These are phyloP conservation scores for Byssoonygena ceratinophila DNA, from an alignment of 2,329 filamentous ascomycete genomes.

Conservation along the genomic window DNA sequence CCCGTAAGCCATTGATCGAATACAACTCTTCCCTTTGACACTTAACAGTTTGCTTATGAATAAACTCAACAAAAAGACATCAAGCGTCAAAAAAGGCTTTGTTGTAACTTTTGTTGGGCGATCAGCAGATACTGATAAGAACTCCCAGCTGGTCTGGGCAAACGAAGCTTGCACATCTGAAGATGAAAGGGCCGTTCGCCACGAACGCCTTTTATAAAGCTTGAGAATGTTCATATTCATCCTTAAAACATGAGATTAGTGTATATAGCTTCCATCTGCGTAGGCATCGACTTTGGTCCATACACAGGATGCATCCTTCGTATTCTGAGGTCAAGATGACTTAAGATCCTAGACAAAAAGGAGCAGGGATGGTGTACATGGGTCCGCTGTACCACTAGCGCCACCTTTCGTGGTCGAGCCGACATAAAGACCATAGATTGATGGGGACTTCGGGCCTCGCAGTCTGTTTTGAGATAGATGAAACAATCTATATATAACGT, in stretches of 20 bases:
- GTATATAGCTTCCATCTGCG: background rate
- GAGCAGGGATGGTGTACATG: background rate
- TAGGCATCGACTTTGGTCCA: background rate
- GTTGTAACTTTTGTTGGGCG: background rate
- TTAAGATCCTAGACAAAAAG: background rate
- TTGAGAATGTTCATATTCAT: background rate
- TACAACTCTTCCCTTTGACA: background rate
- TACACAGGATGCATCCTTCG: no score
- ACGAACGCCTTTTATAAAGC: background rate
- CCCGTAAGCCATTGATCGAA: conserved; percentile 5
- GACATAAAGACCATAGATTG: background rate
- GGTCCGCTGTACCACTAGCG: background rate
- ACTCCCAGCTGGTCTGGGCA: no score
- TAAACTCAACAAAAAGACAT: background rate
- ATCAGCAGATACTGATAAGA: no score
- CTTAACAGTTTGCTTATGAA: no score
- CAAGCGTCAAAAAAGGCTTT: no score
- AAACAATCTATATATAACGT: no score
- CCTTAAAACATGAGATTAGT: background rate
- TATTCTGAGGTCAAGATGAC: background rate
- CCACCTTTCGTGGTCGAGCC: background rate
- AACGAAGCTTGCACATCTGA: no score
- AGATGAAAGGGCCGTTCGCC: background rate
- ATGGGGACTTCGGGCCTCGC: background rate
- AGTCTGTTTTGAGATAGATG: background rate